phyloP scores from a whole-genome alignment of 2,329 filamentous ascomycete species.

The Exophiala sp. region DNA sequence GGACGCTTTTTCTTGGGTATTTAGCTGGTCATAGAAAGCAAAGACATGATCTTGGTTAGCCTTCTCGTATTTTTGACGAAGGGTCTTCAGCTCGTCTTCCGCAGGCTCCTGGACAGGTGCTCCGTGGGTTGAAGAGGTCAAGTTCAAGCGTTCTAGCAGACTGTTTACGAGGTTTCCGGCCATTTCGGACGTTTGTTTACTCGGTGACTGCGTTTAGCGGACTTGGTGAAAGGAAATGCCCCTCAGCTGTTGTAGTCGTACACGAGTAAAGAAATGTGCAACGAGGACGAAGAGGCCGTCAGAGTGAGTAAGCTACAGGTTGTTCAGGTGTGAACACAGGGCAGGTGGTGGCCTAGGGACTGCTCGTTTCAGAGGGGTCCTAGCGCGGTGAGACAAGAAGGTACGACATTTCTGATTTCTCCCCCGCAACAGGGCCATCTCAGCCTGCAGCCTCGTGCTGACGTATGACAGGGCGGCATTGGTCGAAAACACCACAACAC shows the following conservation, averaged over 20 bases:
- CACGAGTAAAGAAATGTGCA: no score
- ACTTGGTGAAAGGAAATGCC: not conserved
- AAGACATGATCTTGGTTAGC: constrained; percentile 80
- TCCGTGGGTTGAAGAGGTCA: constrained; percentile 33
- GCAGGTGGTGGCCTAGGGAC: not conserved
- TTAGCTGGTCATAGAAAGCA: constrained; percentile 79
- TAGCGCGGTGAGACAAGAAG: constrained; percentile 21
- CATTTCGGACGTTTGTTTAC: constrained; percentile 32
- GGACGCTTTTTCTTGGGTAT: constrained; percentile 66
- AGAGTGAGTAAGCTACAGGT: no score
- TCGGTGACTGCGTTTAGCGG: not conserved
- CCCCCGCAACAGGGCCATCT: constrained; percentile 4
- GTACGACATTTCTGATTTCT: constrained; percentile 2
- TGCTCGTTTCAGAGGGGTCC: constrained; percentile 1
- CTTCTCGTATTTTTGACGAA: constrained; percentile 69
- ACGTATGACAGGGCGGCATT: constrained; percentile 17
- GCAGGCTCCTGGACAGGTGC: constrained; percentile 51
- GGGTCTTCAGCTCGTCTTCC: constrained; percentile 62
- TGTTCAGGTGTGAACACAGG: not conserved
- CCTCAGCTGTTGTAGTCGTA: no score
- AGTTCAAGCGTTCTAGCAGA: constrained; percentile 47
- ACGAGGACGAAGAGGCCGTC: no score
- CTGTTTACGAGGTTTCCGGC: constrained; percentile 47
- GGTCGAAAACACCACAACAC: not conserved
- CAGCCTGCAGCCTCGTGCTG: constrained; percentile 20